Base-by-base conservation (phyloP, 164 flowering plant genomes). In the Warburgia ugandensis region DNA sequence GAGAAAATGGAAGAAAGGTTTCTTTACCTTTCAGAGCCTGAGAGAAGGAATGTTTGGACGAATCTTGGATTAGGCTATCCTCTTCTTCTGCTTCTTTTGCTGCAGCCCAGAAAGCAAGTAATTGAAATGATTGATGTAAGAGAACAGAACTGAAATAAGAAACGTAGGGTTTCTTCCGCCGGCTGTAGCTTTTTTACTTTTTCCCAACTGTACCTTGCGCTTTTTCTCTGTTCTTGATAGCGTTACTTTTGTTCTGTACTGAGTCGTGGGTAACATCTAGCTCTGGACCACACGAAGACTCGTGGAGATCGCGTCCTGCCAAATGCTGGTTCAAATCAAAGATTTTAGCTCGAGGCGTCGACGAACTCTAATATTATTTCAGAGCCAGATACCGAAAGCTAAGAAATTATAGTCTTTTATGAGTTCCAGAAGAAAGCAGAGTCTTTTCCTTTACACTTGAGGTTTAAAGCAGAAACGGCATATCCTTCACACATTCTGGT, bases 11-110 rank as follows among this genome's bases (percentile, higher is more conserved):
- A 6, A 36, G 30, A 29, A 19, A 21, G 5, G n/a, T 7, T 30
- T 33, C 22, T 21, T 30, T 63, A 84, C 96, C 94, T 83, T 67
- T 81, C 32, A 85, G 68, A 54, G 91, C 95, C 25, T 58, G 61
- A 62, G 97, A 80, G 65, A 86, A 86, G 2, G 92, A 84, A 68
- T 54, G 68, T 30, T 76, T 81, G 1, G 80, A 78, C 9, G 92
- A 76, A 69, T 78, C 80, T 38, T 64, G n/a, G n/a, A n/a, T n/a
- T n/a, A n/a, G n/a, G n/a, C n/a, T 73, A 45, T 70, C 81, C 17
- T 78, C 83, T 40, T 57, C 55, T 35, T 70, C 74, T 12, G 54
- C 59, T 35, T 68, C 66, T 30, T 45, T 59, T 49, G 47, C 50
- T 20, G 72, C 75, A 55, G 48, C 63, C 30, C 61, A 62, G 31